Percentiles rank a stretch among this genome's conserved stretches.
Evolutionary conservation across 2,329 filamentous ascomycete species (phyloP).

Genomic region (Drechslerella dactyloides): DNA sequence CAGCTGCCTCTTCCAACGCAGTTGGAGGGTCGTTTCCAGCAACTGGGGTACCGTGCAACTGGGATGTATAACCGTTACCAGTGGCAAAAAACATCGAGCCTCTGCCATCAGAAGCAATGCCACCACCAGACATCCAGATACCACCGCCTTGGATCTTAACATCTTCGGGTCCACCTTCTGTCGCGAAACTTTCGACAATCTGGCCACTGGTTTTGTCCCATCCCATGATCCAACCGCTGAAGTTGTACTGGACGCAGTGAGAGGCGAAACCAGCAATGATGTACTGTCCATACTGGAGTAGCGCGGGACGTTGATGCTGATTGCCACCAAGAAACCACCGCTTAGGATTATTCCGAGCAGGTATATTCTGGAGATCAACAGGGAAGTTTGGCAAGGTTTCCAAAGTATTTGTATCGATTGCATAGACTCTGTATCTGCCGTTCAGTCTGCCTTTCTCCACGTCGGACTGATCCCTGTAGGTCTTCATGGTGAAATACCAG

Average conservation of each 20-base stretch:
- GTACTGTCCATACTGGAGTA: slow-evolving; percentile 61
- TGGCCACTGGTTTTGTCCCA: slow-evolving; percentile 61
- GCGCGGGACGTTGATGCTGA: slow-evolving; percentile 61
- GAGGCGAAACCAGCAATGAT: slow-evolving; percentile 63
- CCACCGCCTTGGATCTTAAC: slow-evolving; percentile 59
- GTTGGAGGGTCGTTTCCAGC: slow-evolving; percentile 61
- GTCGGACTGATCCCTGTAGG: slow-evolving; percentile 59
- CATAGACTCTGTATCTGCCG: slow-evolving; percentile 61
- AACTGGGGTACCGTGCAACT: slow-evolving; percentile 60
- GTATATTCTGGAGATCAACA: slow-evolving; percentile 59
- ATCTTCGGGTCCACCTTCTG: slow-evolving; percentile 60
- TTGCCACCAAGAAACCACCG: slow-evolving; percentile 62
- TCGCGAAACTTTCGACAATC: slow-evolving; percentile 60
- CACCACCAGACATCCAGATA: slow-evolving; percentile 63
- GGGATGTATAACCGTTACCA: slow-evolving; percentile 63
- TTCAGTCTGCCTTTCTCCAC: slow-evolving; percentile 59
- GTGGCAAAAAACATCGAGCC: slow-evolving; percentile 62
- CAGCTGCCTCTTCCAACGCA: slow-evolving; percentile 62
- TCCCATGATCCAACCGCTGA: slow-evolving; percentile 63
- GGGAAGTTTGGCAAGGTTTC: slow-evolving; percentile 60
- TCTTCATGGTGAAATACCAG: slow-evolving; percentile 63
- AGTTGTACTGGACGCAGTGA: slow-evolving; percentile 64
- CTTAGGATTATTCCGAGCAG: slow-evolving; percentile 61
- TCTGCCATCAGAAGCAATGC: slow-evolving; percentile 61
- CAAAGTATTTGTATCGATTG: slow-evolving; percentile 61